A percentile compares a stretch with the other conserved stretches of the same genome.
These are phyloP conservation scores for Petunia secreta DNA, from an alignment of 257 asterid species.

Conservation along the genomic window DNA sequence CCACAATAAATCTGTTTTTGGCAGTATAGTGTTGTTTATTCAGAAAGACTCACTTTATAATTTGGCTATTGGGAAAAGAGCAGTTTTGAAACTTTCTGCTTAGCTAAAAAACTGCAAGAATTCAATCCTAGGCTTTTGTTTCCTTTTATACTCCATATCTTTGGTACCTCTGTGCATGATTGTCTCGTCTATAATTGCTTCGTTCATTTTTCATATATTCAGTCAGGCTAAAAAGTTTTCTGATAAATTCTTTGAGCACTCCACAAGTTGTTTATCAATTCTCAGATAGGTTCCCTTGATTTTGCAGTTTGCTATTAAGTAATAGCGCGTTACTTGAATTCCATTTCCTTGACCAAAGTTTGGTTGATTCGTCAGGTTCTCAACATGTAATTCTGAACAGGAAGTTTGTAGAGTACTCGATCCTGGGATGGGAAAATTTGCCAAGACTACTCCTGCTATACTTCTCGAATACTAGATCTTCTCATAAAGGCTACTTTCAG, in stretches of 20 bases:
- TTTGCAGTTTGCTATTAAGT: not conserved
- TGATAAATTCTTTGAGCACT: not conserved
- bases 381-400: constrained; percentile 46
- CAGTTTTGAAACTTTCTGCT: not conserved
- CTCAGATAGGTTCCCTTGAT: not conserved
- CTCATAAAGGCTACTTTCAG: constrained; percentile 51
- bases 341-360: not conserved
- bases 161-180: not conserved
- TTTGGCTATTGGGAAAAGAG: not conserved
- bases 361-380: constrained; percentile 40
- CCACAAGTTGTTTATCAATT: not conserved
- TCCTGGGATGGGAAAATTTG: constrained; percentile 50
- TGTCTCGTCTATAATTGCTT: not conserved
- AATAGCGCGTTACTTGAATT: not conserved
- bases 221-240: not conserved
- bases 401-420: constrained; percentile 38
- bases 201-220: not conserved
- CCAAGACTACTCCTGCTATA: constrained; percentile 48
- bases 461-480: constrained; percentile 43
- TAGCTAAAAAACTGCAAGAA: not conserved
- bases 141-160: not conserved
- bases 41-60: not conserved
- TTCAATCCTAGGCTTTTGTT: not conserved
- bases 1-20: not conserved
- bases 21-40: not conserved